Evolutionary conservation across 2,329 filamentous ascomycete genomes (phyloP), one percentile per base, ranked within the genome.

Genomic region (Phoma sp.): DNA sequence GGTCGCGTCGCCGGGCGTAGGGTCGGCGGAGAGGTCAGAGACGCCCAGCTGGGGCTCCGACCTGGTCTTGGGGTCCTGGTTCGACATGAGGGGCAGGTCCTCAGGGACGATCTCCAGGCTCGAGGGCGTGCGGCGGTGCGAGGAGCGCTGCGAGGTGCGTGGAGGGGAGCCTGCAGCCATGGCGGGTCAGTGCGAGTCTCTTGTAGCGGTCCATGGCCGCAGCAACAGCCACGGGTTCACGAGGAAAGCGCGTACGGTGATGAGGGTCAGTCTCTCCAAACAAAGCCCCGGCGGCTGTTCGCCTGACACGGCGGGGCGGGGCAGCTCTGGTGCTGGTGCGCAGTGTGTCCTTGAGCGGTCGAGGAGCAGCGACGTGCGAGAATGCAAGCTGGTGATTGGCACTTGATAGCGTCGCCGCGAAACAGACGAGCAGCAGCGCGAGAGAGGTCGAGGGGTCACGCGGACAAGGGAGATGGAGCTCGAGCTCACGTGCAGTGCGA

Each of bases 161-260:
- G 64, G 68, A 52, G 66, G 64, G 0, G 67, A 67, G 49, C 17
- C 67, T 72, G 64, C 53, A 59, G 69, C 67, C 71, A 69, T 71
- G 56, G 59, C 34, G 17, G 47, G 64, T 72, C 61, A 73, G 71
- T 62, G 55, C 57, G 25, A 46, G 61, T 47, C 53, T 57, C 42
- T 14, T 17, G 5, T 30, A 5, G 50, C 28, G 21, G 33, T 11
- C 36, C 42, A 38, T 38, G n/a, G 51, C 30, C 15, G 17, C 39
- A 47, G 47, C 29, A 29, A 15, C 25, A 21, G 30, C 29, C 25
- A 25, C 30, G 14, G 47, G 29, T 40, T 43, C 45, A 47, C 34
- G 47, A 37, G 53, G 61, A 58, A 56, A 43, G 60, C 23, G 61
- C 66, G 57, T 66, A 65, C 65, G 37, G 61, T 57, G 54, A 33